phyloP scores from a whole-genome alignment of 331 rosid genomes.

The Rosa hybrid region DNA sequence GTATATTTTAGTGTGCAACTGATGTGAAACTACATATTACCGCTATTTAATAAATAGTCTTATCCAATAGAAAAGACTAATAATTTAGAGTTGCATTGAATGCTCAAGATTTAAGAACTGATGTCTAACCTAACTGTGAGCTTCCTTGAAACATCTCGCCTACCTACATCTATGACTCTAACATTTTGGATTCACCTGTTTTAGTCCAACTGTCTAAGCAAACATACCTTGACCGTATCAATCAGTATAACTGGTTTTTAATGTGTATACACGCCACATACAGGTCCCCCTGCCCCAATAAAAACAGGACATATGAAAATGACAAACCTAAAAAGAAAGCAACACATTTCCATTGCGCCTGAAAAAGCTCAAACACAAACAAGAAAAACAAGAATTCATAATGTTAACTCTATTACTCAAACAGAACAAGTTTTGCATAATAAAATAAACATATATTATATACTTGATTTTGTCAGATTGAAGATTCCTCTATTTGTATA shows the following conservation, averaged over 20 bases:
- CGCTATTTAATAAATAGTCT: not conserved
- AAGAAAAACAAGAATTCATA: not conserved
- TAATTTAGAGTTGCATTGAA: not conserved
- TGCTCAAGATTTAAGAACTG: not conserved
- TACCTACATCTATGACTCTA: not conserved
- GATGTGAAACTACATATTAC: not conserved
- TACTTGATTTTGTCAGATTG: not conserved
- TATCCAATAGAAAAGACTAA: not conserved
- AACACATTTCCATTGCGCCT: not conserved
- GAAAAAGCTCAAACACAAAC: not conserved
- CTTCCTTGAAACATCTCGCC: not conserved
- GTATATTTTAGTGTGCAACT: not conserved
- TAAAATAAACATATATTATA: not conserved
- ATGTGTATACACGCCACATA: not conserved
- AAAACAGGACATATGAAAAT: not conserved
- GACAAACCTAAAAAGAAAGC: not conserved
- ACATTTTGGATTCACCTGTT: not conserved
- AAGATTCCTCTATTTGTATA: not conserved
- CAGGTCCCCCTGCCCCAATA: not conserved
- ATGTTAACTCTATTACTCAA: not conserved
- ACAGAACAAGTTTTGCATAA: not conserved
- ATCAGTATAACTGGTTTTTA: not conserved
- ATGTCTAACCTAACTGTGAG: not conserved
- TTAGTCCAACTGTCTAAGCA: not conserved
- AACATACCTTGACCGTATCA: not conserved